Evolutionary conservation across 192 early-diverging fungal genomes (phyloP), one percentile per base, ranked within the genome.

Genomic region (Podila horticola): DNA sequence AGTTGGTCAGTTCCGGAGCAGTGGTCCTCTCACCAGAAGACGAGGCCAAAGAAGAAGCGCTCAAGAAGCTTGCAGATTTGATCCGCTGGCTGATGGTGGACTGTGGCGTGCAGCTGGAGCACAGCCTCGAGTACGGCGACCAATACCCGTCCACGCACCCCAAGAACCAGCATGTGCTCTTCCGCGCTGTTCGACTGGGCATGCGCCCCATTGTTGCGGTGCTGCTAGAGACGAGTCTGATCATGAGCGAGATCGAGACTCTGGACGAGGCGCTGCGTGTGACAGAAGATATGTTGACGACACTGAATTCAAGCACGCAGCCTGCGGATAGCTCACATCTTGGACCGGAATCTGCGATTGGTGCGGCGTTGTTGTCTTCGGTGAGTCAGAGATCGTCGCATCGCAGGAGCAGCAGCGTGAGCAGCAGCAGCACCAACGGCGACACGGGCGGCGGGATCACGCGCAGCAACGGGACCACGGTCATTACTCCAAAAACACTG

Each of bases 131-230:
- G 0, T 69, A 65, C 52, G 77, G 72, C 3, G 77, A 81, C 49
- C 71, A 66, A 2, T 81, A 73, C 19, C 77, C 77, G 8, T 66
- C 77, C 11, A 45, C 71, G 1, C 71, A 73, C 26, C 77, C 77
- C 49, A 81, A 73, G 67, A 81, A 81, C 29, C 77, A 81, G 31
- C 77, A 81, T 69, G 71, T 81, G 13, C 65, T 81, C 8, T 73
- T 52, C 34, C 50, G 71, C 28, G 77, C 77, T 4, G 73, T 81
- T 26, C 77, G 77, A 8, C 33, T 81, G 57, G 77, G 77, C 17
- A 81, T 81, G 77, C 61, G 77, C 36, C 70, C 77, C 7, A 81
- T 81, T 66, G 77, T 81, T 13, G 62, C 66, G 11, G 77, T 66
- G 26, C 49, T 81, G 41, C 26, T 81, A 33, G 77, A 81, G 58